Evolutionary conservation across 192 early-diverging fungal genomes (phyloP), one percentile per base, ranked within the genome.

Genomic region (Linnemannia exigua): DNA sequence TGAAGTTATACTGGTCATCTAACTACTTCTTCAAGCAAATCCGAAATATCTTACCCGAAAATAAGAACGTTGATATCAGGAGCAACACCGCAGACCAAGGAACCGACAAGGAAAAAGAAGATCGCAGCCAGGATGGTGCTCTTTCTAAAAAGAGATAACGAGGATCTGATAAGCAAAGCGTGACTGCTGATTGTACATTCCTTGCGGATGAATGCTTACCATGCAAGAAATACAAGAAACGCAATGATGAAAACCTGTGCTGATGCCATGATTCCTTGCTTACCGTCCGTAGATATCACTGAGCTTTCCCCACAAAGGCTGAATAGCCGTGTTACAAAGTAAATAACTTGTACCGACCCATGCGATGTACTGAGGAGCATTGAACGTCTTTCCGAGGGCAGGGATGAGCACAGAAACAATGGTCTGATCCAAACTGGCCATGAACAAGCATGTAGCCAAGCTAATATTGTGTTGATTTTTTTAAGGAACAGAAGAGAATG

Each of bases 311-410:
- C 96, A 98, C 5, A 95, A 77, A 35, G 95, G 95, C 70, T 94
- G 90, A 67, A 95, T 88, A 11, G 96, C 93, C 0, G 96, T 95
- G 44, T 88, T 72, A 15, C 68, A 70, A 25, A 87, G 38, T 92
- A 79, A 17, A 72, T 96, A 97, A 35, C 90, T 87, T 28, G 91
- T 95, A 28, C 94, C 94, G 33, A 99, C 93, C 98, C 98, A 99
- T 17, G 94, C 88, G 47, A 96, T 93, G 68, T 90, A 86, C 63
- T 91, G 91, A 31, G 95, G 88, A 8, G 91, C 88, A 20, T 91
- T 78, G 63, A 98, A 95, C 22, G 95, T 92, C 20, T 72, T 66
- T 19, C 82, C 76, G 22, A 84, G n/a, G 5, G 82, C 78, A 0
- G 82, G 82, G 25, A 78, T 84, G 38, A 84, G 46, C n/a, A 84